phyloP scores from a whole-genome alignment of 345 rosid species.

The Syzygium aqueum region DNA sequence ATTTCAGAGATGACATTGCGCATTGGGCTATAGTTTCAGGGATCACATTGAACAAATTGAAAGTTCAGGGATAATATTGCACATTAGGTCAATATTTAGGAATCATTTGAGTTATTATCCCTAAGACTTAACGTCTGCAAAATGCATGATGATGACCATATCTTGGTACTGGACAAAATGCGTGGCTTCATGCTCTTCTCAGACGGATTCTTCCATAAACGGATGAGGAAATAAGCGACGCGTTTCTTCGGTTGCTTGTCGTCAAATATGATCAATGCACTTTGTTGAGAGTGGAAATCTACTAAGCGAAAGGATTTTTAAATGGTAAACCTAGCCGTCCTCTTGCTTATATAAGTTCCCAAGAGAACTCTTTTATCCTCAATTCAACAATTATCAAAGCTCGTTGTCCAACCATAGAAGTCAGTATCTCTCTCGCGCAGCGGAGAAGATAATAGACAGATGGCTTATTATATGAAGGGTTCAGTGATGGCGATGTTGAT shows the following conservation, averaged over 20 bases:
- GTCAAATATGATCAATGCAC: not conserved
- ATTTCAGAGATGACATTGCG: no score
- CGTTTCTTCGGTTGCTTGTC: not conserved
- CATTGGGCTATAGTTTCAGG: no score
- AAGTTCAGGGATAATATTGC: no score
- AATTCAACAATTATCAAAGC: not conserved
- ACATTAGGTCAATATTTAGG: no score
- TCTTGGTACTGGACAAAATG: not conserved
- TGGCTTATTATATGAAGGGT: not conserved
- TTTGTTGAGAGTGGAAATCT: not conserved
- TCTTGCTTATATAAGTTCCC: not conserved
- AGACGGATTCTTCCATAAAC: not conserved
- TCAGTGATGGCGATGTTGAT: not conserved
- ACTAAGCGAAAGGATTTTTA: not conserved
- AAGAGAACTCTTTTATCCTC: not conserved
- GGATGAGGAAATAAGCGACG: not conserved
- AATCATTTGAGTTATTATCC: no score
- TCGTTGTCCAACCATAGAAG: not conserved
- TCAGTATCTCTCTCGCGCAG: not conserved
- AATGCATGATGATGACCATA: not conserved
- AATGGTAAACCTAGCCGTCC: not conserved
- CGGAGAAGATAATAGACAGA: not conserved
- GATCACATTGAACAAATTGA: no score
- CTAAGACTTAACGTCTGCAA: not conserved
- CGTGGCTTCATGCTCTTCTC: not conserved